These are phyloP conservation scores for Mrakia frigida DNA, from an alignment of 768 basidiomycete genomes.

Conservation along the genomic window DNA sequence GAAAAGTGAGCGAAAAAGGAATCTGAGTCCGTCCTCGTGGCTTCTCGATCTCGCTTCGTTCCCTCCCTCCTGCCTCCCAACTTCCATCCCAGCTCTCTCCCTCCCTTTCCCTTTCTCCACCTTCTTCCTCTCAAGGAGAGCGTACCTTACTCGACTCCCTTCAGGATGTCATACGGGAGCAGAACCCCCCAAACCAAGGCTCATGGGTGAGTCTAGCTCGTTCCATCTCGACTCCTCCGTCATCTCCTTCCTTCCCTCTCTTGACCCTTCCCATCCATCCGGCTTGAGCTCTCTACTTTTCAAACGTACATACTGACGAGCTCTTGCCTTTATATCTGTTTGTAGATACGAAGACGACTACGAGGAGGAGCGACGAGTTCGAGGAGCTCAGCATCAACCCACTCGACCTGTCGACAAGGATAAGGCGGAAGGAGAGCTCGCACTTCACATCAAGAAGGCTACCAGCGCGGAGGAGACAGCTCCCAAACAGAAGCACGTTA, in stretches of 20 bases:
- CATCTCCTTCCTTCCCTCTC: background rate
- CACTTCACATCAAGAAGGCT: constrained; percentile 96
- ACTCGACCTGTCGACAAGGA: constrained; percentile 98
- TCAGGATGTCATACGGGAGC: constrained; percentile 1
- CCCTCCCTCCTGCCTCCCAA: too few species aligned
- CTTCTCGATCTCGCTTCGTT: too few species aligned
- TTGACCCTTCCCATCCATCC: background rate
- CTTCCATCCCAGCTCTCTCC: background rate
- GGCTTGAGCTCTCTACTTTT: background rate
- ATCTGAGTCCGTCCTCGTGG: too few species aligned
- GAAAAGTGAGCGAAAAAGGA: too few species aligned
- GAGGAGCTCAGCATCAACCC: constrained; percentile 62
- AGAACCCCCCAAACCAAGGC: background rate
- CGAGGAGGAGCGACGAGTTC: constrained; percentile 28
- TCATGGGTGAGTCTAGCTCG: background rate
- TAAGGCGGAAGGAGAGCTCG: constrained; percentile 90
- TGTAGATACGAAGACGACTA: constrained; percentile 32
- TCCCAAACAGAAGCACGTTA: constrained; percentile 98
- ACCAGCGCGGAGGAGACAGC: constrained; percentile 91
- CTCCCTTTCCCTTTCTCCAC: background rate
- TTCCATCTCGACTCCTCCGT: background rate
- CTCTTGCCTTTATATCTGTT: background rate
- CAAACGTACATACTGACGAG: background rate
- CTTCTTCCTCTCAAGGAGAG: background rate
- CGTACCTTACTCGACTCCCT: background rate